Conservation (phyloP, 2,329 filamentous ascomycete genomes). For the Pseudogymnoascus sp. region DNA sequence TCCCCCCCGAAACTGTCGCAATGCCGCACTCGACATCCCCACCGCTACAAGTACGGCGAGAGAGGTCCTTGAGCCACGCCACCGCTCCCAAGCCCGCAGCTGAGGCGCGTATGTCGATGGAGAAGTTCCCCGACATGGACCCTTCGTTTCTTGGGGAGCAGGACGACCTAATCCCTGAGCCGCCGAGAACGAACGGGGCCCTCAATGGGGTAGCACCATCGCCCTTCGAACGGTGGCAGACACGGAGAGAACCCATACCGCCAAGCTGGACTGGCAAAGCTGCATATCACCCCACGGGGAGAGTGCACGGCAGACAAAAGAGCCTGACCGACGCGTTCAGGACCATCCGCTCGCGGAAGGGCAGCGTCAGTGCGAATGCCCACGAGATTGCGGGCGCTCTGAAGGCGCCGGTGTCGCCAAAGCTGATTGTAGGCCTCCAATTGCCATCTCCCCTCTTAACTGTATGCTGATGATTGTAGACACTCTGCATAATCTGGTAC, state of each 20-base stretch:
- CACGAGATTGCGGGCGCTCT: constrained; percentile 89
- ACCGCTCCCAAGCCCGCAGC: neutral
- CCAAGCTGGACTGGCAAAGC: constrained; percentile 23
- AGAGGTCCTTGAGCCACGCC: constrained; percentile 2
- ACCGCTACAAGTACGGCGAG: neutral
- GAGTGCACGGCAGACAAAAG: constrained; percentile 65
- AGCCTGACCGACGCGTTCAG: constrained; percentile 83
- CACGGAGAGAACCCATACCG: constrained; percentile 24
- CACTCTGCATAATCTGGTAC: constrained; percentile 87
- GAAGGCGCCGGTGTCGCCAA: constrained; percentile 80
- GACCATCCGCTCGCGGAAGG: constrained; percentile 70
- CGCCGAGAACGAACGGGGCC: constrained; percentile 18
- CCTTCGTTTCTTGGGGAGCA: constrained; percentile 14
- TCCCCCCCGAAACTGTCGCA: neutral
- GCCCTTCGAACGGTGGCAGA: constrained; percentile 49
- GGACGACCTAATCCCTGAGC: neutral
- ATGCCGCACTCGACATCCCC: constrained; percentile 7
- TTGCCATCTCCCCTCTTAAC: neutral
- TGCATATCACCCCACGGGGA: constrained; percentile 13
- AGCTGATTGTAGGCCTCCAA: constrained; percentile 60
- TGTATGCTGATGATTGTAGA: constrained; percentile 41
- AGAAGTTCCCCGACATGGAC: constrained; percentile 48
- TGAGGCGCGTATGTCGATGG: constrained; percentile 30
- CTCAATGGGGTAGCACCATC: constrained; percentile 19
- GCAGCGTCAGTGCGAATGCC: constrained; percentile 84